A percentile compares a stretch with the other conserved stretches of the same genome.
Evolutionary conservation across 345 rosid genomes (phyloP).

Genomic region (Arabidopsis arenosa): DNA sequence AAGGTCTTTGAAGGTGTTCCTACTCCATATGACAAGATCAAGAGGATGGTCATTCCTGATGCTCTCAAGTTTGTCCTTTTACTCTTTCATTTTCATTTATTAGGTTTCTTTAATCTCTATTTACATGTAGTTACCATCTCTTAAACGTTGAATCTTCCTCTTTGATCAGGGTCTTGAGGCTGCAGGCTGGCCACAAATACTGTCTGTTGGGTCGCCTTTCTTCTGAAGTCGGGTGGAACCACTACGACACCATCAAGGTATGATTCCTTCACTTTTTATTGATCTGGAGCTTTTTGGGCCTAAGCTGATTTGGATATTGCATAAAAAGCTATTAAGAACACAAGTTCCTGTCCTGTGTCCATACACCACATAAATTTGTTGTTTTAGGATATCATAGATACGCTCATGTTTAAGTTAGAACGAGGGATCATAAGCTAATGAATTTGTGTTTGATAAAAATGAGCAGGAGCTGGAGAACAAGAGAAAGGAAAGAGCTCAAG

Average conservation of each 20-base stretch:
- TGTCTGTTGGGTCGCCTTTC: slow-evolving; percentile 74
- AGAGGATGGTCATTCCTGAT: slow-evolving; percentile 94
- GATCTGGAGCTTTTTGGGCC: neutral
- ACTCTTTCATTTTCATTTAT: neutral
- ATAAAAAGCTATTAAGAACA: neutral
- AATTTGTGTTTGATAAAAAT: slow-evolving; percentile 17
- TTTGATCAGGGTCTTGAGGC: slow-evolving; percentile 74
- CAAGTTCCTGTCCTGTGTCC: neutral
- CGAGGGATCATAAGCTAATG: neutral
- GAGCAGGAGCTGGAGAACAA: slow-evolving; percentile 76
- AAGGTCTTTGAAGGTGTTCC: slow-evolving; percentile 84
- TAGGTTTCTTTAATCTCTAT: neutral
- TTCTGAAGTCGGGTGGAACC: slow-evolving; percentile 85
- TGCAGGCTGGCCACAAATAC: slow-evolving; percentile 79
- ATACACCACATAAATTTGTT: neutral
- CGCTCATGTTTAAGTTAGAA: neutral
- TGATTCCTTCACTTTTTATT: neutral
- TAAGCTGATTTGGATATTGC: neutral
- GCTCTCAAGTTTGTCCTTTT: slow-evolving; percentile 71
- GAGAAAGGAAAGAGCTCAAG: slow-evolving; percentile 80
- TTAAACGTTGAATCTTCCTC: slow-evolving; percentile 1
- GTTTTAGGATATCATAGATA: neutral
- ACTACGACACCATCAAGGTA: slow-evolving; percentile 80
- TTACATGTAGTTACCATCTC: neutral
- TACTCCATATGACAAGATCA: slow-evolving; percentile 76